Evolutionary conservation across 768 basidiomycete species (phyloP).

Genomic region (Fistulinella prunicolor): DNA sequence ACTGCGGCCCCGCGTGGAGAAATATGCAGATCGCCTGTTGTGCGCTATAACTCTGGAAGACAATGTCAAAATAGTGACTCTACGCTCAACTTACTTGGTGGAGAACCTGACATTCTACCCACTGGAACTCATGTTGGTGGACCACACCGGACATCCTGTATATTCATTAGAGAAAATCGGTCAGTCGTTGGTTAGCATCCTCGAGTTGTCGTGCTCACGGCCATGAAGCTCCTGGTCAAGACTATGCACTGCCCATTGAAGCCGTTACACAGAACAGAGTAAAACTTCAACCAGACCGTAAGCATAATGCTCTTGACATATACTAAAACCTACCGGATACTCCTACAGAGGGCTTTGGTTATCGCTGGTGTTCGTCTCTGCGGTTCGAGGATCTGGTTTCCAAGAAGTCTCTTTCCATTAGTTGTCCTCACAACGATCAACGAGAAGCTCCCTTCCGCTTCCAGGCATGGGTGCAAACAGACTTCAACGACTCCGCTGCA

Average conservation of each 20-base stretch:
- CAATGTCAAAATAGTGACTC: slow-evolving; percentile 91
- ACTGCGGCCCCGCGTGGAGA: slow-evolving; percentile 75
- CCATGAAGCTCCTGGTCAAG: slow-evolving; percentile 75
- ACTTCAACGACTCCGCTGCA: slow-evolving; percentile 50
- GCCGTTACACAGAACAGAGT: slow-evolving; percentile 80
- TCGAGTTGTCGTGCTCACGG: slow-evolving; percentile 50
- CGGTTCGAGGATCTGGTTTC: slow-evolving; percentile 86
- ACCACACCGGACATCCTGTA: slow-evolving; percentile 77
- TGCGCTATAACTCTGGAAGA: slow-evolving; percentile 89
- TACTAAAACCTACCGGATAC: slow-evolving; percentile 2
- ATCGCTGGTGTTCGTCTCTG: slow-evolving; percentile 86
- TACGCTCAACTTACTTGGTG: slow-evolving; percentile 89
- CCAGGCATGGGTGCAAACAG: slow-evolving; percentile 86
- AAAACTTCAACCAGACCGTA: slow-evolving; percentile 89
- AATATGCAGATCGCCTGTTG: slow-evolving; percentile 74
- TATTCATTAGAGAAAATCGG: slow-evolving; percentile 83
- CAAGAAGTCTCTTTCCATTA: slow-evolving; percentile 68
- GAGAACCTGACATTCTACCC: slow-evolving; percentile 91
- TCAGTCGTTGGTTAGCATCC: slow-evolving; percentile 25
- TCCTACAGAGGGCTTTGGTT: slow-evolving; percentile 86
- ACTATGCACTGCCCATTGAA: slow-evolving; percentile 88
- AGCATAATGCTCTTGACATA: slow-evolving; percentile 26
- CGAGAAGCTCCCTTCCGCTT: slow-evolving; percentile 90
- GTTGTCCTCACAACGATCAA: slow-evolving; percentile 78
- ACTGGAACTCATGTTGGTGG: slow-evolving; percentile 86